Conservation (phyloP, 2,329 filamentous ascomycete species). For the Xenosphaeropsis pyriputrescens region DNA sequence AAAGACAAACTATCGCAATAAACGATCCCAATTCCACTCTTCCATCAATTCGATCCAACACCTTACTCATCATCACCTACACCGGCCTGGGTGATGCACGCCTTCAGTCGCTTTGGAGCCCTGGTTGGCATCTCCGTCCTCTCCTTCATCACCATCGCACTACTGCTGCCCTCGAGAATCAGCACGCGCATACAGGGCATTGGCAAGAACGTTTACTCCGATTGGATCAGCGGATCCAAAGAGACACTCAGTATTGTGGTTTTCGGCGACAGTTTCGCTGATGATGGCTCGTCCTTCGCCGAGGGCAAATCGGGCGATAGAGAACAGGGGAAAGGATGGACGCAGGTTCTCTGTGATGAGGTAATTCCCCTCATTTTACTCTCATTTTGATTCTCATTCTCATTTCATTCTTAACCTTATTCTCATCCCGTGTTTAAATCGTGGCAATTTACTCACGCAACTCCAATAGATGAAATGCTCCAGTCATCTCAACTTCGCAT, state of each 20-base stretch:
- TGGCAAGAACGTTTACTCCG: background rate
- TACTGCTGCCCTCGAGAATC: background rate
- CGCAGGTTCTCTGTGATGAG: constrained; percentile 14
- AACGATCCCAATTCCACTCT: no score
- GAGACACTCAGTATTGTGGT: constrained; percentile 10
- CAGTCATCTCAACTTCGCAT: constrained; percentile 14
- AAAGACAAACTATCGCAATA: no score
- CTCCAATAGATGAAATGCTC: constrained; percentile 14
- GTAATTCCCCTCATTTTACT: constrained; percentile 9
- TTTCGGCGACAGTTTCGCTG: constrained; percentile 18
- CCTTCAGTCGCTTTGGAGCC: background rate
- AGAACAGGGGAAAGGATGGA: constrained; percentile 14
- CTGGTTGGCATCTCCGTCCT: background rate
- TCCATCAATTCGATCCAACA: no score
- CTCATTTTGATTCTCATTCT: no score
- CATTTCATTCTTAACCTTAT: no score
- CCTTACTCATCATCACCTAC: no score
- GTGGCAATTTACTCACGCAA: constrained; percentile 1
- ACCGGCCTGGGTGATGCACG: background rate
- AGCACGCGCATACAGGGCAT: background rate
- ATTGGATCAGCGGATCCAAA: background rate
- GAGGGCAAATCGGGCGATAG: constrained; percentile 9
- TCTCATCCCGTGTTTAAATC: no score
- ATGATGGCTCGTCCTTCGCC: constrained; percentile 4
- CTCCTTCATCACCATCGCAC: background rate